Evolutionary conservation across 2,329 filamentous ascomycete species (phyloP).

Genomic region (Phaeophleospora eucalypticola): DNA sequence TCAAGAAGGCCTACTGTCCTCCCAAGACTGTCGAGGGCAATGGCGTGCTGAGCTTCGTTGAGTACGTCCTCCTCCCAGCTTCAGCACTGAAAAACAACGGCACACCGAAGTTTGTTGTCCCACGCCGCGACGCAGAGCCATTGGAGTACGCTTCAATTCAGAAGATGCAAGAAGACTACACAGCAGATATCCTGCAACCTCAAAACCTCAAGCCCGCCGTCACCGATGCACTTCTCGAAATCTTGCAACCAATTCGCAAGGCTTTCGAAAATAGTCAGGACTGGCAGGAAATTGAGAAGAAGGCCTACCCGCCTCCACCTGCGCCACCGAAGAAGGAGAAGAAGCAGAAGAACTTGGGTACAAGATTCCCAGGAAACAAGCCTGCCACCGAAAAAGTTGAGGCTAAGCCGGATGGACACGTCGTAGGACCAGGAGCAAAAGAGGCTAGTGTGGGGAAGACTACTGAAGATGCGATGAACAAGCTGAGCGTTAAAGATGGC

Average conservation of each 20-base stretch:
- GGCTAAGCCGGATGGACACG: conserved; percentile 44
- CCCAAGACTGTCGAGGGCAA: conserved; percentile 78
- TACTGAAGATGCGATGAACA: conserved; percentile 38
- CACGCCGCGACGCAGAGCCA: conserved; percentile 63
- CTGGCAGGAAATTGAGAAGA: conserved; percentile 73
- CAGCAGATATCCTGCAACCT: conserved; percentile 63
- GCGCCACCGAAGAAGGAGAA: conserved; percentile 63
- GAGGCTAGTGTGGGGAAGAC: conserved; percentile 41
- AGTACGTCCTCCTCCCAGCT: conserved; percentile 80
- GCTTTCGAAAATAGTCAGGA: conserved; percentile 67
- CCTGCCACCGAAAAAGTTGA: conserved; percentile 32
- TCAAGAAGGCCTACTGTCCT: conserved; percentile 76
- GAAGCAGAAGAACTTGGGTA: conserved; percentile 70
- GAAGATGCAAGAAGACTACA: conserved; percentile 75
- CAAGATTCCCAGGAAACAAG: conserved; percentile 53
- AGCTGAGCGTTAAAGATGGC: conserved; percentile 25
- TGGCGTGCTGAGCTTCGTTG: conserved; percentile 79
- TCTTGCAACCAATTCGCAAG: conserved; percentile 73
- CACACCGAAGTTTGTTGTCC: conserved; percentile 61
- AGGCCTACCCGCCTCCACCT: conserved; percentile 73
- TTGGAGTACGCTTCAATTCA: conserved; percentile 74
- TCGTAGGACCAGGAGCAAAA: conserved; percentile 41
- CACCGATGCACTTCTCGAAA: conserved; percentile 64
- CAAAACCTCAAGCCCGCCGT: conserved; percentile 86
- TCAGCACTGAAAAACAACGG: conserved; percentile 56